Base-by-base conservation (phyloP, 2,329 filamentous ascomycete genomes). In the Pseudogymnoascus sp. region DNA sequence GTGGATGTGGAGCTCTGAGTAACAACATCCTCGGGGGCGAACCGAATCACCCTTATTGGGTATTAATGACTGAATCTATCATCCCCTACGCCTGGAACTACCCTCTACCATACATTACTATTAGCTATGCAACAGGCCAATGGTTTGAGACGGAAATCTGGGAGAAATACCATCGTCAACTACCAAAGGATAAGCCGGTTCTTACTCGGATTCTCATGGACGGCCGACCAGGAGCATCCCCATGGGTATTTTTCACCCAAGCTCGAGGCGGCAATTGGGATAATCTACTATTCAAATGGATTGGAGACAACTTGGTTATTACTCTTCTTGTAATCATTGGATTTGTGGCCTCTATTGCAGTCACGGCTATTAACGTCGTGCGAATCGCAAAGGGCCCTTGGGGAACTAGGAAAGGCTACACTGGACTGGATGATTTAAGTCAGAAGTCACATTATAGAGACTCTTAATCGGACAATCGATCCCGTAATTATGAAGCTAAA, bases 11-110 rank as follows among this genome's bases (percentile, higher is more conserved):
- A 14, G 67, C 69, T 2, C 65, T 73, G 14, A 69, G 66, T 67
- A 90, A 90, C 75, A 87, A 90, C 69, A 86, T 84, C 58, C 87
- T 89, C 81, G 87, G 84, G 60, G 76, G 84, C 22, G 77, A 86
- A 3, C 85, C 86, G 5, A 79, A 83, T 63, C 87, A 90, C 68
- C 85, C 85, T 0, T 89, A 88, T 76, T 90, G 88, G 77, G 76
- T 83, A 61, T 79, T 82, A 58, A 81, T 88, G 37, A 87, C 87
- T 63, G 81, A 88, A 64, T 78, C 80, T 7, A 74, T 90, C 15
- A 78, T 82, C 59, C 74, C 80, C 22, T 89, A 88, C 71, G 81
- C 89, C 70, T 82, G 83, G 69, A 82, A 81, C 66, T 90, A 85
- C 83, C 70, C 86, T 8, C 75, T 90, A 33, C 86, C 87, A 0